Base-by-base conservation (phyloP, 495 filamentous ascomycete genomes). In the Daldinia caldariorum region DNA sequence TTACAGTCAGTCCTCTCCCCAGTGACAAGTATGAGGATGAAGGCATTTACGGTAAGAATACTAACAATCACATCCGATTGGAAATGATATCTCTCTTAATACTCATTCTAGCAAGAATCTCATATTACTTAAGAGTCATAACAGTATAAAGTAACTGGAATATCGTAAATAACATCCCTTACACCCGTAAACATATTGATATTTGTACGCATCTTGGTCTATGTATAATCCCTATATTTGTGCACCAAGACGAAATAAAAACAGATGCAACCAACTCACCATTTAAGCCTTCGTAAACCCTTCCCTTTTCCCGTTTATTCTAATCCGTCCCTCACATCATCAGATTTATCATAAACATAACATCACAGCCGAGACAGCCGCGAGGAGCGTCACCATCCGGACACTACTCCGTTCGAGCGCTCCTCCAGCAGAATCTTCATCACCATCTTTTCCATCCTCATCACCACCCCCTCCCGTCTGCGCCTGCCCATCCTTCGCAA, bases 341-440 rank as follows among this genome's bases (percentile, higher is more conserved):
- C 9, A n/a, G n/a, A n/a, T 4, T 10, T 22, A 4, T 51, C 38
- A 69, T n/a, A 69, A 5, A 3, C 32, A 54, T 26, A 62, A 9
- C 43, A 54, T 54, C 45, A 59, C 18, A 2, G 31, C 14, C 35
- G 45, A 53, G 13, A 53, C 54, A 20, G 45, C 35, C 3, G 37
- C 54, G 3, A 69, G 59, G 14, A 63, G 53, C 18, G 8, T 58
- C 2, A 18, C 29, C 10, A 9, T 26, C 22, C 37, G 60, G 26
- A 54, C 22, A 7, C 41, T 34, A 18, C 18, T 38, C 26, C 38
- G 49, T 3, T 10, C 29, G 8, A 67, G n/a, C 4, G 5, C 49
- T 3, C 49, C 31, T 3, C n/a, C 45, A 31, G 66, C 59, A 38
- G 59, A 43, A 18, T 59, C 63, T 7, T 54, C 54, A 5, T 58